Percentiles rank a stretch among this genome's conserved stretches.
Conservation (phyloP, 768 basidiomycete genomes). For the Cubamyces sp. region DNA sequence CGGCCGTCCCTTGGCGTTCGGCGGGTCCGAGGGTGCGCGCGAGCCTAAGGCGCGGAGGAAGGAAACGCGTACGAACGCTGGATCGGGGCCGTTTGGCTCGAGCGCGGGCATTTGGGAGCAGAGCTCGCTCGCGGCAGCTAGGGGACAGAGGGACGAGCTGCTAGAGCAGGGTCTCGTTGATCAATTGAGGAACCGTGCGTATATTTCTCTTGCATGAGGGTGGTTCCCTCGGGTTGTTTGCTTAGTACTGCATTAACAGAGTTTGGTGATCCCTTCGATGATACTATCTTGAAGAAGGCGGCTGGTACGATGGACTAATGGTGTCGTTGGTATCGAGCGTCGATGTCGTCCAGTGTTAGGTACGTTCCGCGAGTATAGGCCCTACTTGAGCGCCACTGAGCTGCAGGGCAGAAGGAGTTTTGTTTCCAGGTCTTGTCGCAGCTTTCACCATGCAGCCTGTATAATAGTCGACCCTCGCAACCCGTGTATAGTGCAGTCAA, state of each 20-base stretch:
- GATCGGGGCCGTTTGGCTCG: not conserved
- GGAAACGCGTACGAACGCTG: conserved; percentile 13
- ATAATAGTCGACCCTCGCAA: not conserved
- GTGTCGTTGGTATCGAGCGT: not conserved
- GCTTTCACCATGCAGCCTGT: conserved; percentile 1
- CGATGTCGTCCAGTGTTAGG: not conserved
- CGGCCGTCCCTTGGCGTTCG: not conserved
- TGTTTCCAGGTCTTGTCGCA: not conserved
- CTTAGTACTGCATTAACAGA: conserved; percentile 17
- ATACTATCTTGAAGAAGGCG: conserved; percentile 30
- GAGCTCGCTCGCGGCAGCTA: not conserved
- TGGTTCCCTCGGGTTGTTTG: not conserved
- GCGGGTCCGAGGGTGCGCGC: conserved; percentile 17
- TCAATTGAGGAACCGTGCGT: conserved; percentile 27
- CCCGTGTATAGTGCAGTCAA: conserved; percentile 11
- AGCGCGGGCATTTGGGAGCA: conserved; percentile 2
- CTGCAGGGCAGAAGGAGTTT: not conserved
- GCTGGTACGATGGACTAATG: conserved; percentile 9
- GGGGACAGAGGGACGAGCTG: conserved; percentile 31
- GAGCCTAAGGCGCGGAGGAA: conserved; percentile 30
- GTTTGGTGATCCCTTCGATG: conserved; percentile 39
- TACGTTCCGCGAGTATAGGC: not conserved
- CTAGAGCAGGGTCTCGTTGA: conserved; percentile 30
- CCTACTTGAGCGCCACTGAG: not conserved
- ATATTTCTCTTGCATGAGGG: not conserved